These are phyloP conservation scores for Aspergillus sp. DNA, from an alignment of 2,329 filamentous ascomycete genomes.

Conservation along the genomic window DNA sequence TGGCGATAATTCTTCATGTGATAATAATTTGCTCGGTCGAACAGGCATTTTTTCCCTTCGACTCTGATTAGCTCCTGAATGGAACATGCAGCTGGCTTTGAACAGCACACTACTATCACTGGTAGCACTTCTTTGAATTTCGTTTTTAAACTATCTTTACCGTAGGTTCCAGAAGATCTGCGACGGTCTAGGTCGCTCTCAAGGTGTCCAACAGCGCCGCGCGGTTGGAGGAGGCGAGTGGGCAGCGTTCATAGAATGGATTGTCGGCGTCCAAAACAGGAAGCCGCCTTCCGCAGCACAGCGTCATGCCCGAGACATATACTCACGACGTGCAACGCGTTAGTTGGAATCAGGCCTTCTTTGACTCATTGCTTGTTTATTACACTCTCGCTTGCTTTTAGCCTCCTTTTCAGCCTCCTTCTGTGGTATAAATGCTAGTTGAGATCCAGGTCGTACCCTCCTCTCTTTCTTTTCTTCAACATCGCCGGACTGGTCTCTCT, in stretches of 20 bases:
- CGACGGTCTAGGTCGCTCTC: not conserved
- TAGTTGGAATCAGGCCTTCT: not conserved
- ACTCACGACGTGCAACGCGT: not conserved
- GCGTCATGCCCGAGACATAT: not conserved
- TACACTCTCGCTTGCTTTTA: slow-evolving; percentile 3
- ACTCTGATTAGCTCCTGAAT: not conserved
- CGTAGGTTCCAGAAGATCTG: not conserved
- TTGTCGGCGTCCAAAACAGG: not conserved
- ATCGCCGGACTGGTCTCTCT: not conserved
- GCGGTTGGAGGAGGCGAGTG: too few species aligned
- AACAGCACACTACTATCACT: not conserved
- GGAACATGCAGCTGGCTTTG: not conserved
- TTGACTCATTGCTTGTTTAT: not conserved
- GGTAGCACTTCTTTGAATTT: not conserved
- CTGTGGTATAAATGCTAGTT: not conserved
- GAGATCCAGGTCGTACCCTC: not conserved
- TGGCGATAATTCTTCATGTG: slow-evolving; percentile 1
- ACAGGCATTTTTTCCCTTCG: not conserved
- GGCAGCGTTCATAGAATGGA: too few species aligned
- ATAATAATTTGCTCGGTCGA: not conserved
- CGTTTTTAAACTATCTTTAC: not conserved
- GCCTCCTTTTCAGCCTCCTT: not conserved
- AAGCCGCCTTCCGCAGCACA: not conserved
- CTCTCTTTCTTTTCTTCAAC: not conserved
- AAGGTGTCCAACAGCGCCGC: not conserved